Evolutionary conservation across 2,329 filamentous ascomycete genomes (phyloP), one percentile per base, ranked within the genome.

Genomic region (Exophiala oligosperma): DNA sequence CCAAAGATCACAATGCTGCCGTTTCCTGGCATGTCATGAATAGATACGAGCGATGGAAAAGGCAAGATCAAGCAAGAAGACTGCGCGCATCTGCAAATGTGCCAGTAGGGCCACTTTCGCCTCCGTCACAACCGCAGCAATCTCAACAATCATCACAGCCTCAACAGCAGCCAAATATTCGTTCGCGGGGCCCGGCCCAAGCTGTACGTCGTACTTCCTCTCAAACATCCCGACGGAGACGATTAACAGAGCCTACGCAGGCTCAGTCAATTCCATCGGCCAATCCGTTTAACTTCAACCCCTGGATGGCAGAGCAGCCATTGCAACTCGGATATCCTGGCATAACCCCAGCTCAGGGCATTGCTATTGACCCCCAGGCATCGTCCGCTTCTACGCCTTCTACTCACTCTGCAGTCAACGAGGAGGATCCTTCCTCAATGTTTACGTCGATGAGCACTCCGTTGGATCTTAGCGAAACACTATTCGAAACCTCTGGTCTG

Each of bases 1-100:
- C 64, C 23, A 66, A 66, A 49, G 64, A 66, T 23, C 64, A 66
- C 50, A 64, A 61, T 56, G 64, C 64, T 17, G 64, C 62, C 24
- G 64, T 66, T 1, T 64, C 62, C 11, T 66, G 62, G 62, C 64
- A 66, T 56, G 64, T 66, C 17, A 64, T 66, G 64, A 66, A 66
- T 47, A 62, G 64, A 11, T 66, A 66, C 24, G 64, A 66, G 52
- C 56, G 58, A 47, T 66, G 62, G 62, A 66, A 66, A 54, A 66
- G 62, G 41, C 64, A 66, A 46, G 57, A 66, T 48, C 64, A 64
- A 48, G 62, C 62, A 7, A 63, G 58, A 54, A 60, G 55, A 56
- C 54, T 63, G 37, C 54, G 61, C 44, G 56, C 56, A 21, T 63
- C 62, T 29, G 62, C 62, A 14, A 64, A 62, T 32, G 62, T 64